Percentiles rank a stretch among this genome's conserved stretches.
These are phyloP conservation scores for Gremmenia infestans DNA, from an alignment of 2,329 filamentous ascomycete species.

Conservation along the genomic window DNA sequence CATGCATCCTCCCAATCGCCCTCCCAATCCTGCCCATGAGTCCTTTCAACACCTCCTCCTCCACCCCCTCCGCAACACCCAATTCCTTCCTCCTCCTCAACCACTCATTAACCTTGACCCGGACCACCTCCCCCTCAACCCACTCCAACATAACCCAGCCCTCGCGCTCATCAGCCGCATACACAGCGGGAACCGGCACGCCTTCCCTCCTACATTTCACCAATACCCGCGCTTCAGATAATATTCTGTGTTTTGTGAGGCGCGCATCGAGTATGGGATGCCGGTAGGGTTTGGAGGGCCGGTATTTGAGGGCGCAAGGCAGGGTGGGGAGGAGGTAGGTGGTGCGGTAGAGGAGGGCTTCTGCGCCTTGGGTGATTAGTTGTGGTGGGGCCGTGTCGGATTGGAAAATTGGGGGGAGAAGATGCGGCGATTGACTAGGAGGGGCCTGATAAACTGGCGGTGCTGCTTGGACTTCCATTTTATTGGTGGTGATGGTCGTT, in stretches of 20 bases:
- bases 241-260: conserved; percentile 78
- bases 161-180: conserved; percentile 57
- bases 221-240: conserved; percentile 84
- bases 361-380: conserved; percentile 89
- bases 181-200: conserved; percentile 74
- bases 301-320: conserved; percentile 82
- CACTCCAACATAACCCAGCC: conserved; percentile 84
- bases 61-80: conserved; percentile 31
- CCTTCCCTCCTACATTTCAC: conserved; percentile 74
- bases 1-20: conserved; percentile 73
- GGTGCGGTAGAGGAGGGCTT: conserved; percentile 88
- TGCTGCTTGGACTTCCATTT: conserved; percentile 3
- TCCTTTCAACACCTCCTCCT: conserved; percentile 48
- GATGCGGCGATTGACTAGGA: conserved; percentile 4
- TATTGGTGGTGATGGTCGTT: conserved; percentile 3
- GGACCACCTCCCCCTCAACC: conserved; percentile 69
- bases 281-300: conserved; percentile 84
- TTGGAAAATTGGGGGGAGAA: conserved; percentile 29
- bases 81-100: conserved; percentile 41
- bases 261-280: conserved; percentile 85
- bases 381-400: conserved; percentile 52
- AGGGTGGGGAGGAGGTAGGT: conserved; percentile 65
- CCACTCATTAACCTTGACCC: conserved; percentile 64
- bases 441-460: neutral
- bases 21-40: conserved; percentile 68